phyloP scores from a whole-genome alignment of 164 flowering plant genomes.

The Vitis labrusca region DNA sequence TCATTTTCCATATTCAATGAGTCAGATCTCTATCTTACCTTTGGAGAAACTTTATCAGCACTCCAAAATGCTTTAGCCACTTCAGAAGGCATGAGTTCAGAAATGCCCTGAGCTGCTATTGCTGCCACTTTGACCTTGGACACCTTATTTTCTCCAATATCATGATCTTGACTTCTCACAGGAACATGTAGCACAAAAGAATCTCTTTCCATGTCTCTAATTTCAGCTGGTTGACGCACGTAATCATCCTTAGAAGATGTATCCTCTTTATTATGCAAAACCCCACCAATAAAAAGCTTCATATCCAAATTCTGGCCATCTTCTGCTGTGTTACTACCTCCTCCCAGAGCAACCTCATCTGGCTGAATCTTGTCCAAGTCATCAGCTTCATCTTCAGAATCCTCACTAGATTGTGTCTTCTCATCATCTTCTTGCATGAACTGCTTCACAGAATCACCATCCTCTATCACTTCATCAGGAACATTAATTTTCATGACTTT shows the following conservation, averaged over 20 bases:
- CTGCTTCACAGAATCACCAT: conserved; percentile 51
- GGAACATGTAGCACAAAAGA: conserved; percentile 76
- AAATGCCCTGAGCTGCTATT: conserved; percentile 63
- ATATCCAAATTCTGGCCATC: conserved; percentile 49
- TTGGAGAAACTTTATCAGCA: conserved; percentile 65
- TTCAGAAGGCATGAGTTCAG: conserved; percentile 93
- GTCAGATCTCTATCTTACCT: conserved; percentile 46
- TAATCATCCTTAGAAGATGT: conserved; percentile 57
- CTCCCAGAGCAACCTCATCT: conserved; percentile 49
- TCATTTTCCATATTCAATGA: background rate
- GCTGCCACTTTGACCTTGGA: conserved; percentile 64
- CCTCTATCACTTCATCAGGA: conserved; percentile 50
- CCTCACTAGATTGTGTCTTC: conserved; percentile 34
- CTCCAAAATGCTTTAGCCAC: conserved; percentile 84
- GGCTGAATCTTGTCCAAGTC: conserved; percentile 50
- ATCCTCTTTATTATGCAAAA: conserved; percentile 79
- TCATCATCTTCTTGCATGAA: conserved; percentile 59
- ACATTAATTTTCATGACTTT: conserved; percentile 71
- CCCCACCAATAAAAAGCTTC: conserved; percentile 84
- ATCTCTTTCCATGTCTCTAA: conserved; percentile 66
- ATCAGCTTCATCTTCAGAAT: conserved; percentile 46
- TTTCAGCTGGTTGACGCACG: conserved; percentile 75
- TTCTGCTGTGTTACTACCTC: conserved; percentile 37
- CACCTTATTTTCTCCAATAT: conserved; percentile 35
- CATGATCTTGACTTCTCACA: conserved; percentile 43